These are phyloP conservation scores for Draba incana DNA, from an alignment of 345 rosid species.

Conservation along the genomic window DNA sequence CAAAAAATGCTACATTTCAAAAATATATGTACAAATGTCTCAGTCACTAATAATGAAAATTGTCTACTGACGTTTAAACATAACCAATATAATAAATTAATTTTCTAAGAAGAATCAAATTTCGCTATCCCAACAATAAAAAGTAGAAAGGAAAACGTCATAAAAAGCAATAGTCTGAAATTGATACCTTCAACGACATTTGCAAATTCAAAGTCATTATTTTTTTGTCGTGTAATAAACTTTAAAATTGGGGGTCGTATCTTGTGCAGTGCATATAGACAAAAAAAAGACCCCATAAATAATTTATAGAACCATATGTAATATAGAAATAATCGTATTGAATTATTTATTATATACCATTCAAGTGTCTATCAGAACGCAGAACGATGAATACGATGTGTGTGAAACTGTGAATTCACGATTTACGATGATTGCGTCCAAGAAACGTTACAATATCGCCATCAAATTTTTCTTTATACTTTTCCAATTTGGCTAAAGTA, in stretches of 20 bases:
- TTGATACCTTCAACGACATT: slow-evolving; percentile 41
- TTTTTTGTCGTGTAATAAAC: slow-evolving; percentile 33
- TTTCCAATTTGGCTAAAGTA: not conserved
- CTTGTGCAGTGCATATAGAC: slow-evolving; percentile 39
- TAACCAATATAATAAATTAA: slow-evolving; percentile 7
- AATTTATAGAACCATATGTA: slow-evolving; percentile 8
- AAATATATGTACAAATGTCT: slow-evolving; percentile 12
- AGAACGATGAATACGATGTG: slow-evolving; percentile 37
- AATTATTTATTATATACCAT: not conserved
- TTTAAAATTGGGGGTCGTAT: slow-evolving; percentile 37
- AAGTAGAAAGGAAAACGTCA: slow-evolving; percentile 35
- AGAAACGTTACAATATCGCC: slow-evolving; percentile 33
- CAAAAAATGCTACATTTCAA: slow-evolving; percentile 4
- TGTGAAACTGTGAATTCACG: slow-evolving; percentile 26
- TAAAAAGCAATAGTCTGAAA: slow-evolving; percentile 31
- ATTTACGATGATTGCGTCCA: slow-evolving; percentile 35
- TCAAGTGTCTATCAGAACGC: slow-evolving; percentile 29
- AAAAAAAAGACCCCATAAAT: slow-evolving; percentile 13
- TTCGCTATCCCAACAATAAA: slow-evolving; percentile 37
- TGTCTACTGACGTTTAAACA: slow-evolving; percentile 21
- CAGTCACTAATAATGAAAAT: slow-evolving; percentile 32
- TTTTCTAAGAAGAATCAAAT: slow-evolving; percentile 34
- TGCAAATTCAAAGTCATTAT: slow-evolving; percentile 32
- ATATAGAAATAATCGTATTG: slow-evolving; percentile 12
- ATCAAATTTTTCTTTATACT: slow-evolving; percentile 13